Evolutionary conservation across 1,284 basidiomycete genomes (phyloP).

Genomic region (Inonotus obliquus): DNA sequence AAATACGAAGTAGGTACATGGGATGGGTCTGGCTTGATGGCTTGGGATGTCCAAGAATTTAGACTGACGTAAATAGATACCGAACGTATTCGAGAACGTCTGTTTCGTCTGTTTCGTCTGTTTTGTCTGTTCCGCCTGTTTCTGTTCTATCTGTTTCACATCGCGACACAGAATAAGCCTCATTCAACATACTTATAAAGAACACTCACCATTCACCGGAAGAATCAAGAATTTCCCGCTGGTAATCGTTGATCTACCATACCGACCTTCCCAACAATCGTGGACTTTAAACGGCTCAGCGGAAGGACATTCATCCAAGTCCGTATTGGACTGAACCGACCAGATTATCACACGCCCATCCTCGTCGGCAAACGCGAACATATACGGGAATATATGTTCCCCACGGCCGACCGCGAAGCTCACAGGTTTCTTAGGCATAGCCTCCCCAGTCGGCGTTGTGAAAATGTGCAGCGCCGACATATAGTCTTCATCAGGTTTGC

Average conservation of each 20-base stretch:
- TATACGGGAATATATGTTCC: background rate
- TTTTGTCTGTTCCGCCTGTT: too few relatives aligned
- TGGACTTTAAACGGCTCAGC: background rate
- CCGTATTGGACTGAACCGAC: background rate
- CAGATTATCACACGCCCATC: slow-evolving; percentile 3
- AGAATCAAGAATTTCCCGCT: background rate
- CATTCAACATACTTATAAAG: too few relatives aligned
- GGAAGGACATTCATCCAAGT: background rate
- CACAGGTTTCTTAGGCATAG: background rate
- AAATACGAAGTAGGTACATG: too few relatives aligned
- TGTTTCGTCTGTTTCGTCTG: too few relatives aligned
- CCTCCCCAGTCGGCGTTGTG: background rate
- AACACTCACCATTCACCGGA: too few relatives aligned
- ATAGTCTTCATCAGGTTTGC: background rate
- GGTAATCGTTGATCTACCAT: background rate
- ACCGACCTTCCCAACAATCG: background rate
- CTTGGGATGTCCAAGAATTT: too few relatives aligned
- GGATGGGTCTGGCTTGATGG: too few relatives aligned
- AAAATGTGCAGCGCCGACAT: background rate
- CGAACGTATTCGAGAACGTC: too few relatives aligned
- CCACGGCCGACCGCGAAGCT: background rate
- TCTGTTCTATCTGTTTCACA: too few relatives aligned
- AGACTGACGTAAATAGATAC: too few relatives aligned
- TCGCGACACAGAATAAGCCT: too few relatives aligned
- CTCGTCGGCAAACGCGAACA: background rate